These are phyloP conservation scores for Skeletonema costatum DNA, from an alignment of 108 stramenopile species.

Conservation along the genomic window DNA sequence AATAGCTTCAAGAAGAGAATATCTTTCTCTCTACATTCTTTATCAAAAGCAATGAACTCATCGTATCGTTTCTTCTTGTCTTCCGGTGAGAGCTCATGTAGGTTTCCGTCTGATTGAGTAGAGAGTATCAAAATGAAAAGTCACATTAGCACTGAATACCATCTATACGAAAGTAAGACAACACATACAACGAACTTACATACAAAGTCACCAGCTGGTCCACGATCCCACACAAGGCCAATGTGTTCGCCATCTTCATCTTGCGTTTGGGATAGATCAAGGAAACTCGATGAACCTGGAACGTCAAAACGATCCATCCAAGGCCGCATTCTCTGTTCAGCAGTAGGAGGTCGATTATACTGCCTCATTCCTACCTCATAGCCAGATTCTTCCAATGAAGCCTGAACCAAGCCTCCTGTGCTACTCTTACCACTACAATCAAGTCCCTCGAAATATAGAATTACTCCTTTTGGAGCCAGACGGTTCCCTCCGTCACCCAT, in stretches of 20 bases:
- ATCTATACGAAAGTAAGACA: not conserved
- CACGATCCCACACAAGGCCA: constrained; percentile 70
- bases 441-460: constrained; percentile 79
- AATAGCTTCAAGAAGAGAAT: constrained; percentile 75
- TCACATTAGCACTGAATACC: not conserved
- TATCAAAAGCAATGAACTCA: constrained; percentile 72
- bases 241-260: constrained; percentile 33
- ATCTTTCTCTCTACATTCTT: constrained; percentile 52
- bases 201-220: constrained; percentile 54
- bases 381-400: constrained; percentile 57
- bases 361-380: constrained; percentile 64
- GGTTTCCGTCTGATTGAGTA: constrained; percentile 57
- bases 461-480: constrained; percentile 68
- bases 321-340: constrained; percentile 61
- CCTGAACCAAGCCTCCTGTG: constrained; percentile 64
- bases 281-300: constrained; percentile 45
- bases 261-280: constrained; percentile 22
- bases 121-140: not conserved
- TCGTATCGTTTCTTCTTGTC: constrained; percentile 55
- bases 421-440: constrained; percentile 78
- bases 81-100: constrained; percentile 35
- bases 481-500: constrained; percentile 18
- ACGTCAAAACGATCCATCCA: constrained; percentile 83
- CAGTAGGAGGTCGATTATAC: constrained; percentile 79
- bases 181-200: not conserved